Base-by-base conservation (phyloP, 768 basidiomycete species). In the Glaciozyma antarctica region DNA sequence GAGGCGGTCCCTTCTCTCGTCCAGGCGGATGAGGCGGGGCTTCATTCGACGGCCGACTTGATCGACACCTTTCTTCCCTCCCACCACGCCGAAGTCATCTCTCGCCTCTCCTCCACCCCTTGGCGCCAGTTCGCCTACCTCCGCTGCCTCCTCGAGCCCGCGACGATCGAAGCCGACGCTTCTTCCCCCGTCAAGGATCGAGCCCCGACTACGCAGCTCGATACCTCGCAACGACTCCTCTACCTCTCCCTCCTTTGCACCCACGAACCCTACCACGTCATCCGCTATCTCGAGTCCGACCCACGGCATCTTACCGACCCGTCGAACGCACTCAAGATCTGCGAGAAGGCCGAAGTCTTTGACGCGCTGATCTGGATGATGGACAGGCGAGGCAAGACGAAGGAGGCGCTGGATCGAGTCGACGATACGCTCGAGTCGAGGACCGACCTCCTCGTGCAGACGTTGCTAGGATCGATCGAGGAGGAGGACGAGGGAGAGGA, bases 291-390 rank as follows among this genome's bases (percentile, higher is more conserved):
- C 24, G 53, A 61, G 47, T 51, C 38, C 34, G 63, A 63, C 49
- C 21, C 58, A 21, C 8, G 41, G 26, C 21, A 26, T 1, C 49
- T 65, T 49, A 52, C 57, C 13, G 44, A 57, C 19, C 41, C 59
- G 24, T 48, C 58, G 8, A 53, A 62, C 5, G 61, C 55, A 2
- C 34, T 70, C 26, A 16, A 16, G 7, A 81, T 83, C 13, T 93
- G 90, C 75, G 87, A 92, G 76, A 75, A 80, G 3, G 79, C 81
- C 24, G 79, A 80, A 49, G 85, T 84, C 21, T 87, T 82, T 68
- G 85, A 89, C 57, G 89, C 88, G 13, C 85, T 87, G 28, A 77
- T 97, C 7, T 97, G 93, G 93, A 81, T 85, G 3, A 77, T 85
- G 54, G 81, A 90, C 70, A 80, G 81, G 72, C 80, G 79, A 51